Evolutionary conservation across 306 rosid genomes (phyloP).

Genomic region (Inga laurina): DNA sequence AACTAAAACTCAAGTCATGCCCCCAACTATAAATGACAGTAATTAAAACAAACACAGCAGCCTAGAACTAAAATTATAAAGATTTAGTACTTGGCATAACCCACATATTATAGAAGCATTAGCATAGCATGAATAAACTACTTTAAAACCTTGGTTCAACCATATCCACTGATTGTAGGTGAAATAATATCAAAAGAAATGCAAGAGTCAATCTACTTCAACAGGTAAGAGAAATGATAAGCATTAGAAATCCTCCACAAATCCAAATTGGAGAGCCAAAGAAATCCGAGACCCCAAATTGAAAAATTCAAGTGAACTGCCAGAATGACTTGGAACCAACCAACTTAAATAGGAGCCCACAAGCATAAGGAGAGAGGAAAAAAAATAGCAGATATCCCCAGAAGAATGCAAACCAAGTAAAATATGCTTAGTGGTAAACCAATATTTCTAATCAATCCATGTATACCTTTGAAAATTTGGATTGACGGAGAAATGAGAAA

Average conservation of each 20-base stretch:
- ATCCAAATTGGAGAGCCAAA: conserved; percentile 30
- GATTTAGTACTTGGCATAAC: conserved; percentile 5
- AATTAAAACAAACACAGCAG: not conserved
- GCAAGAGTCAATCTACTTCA: conserved; percentile 19
- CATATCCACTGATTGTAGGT: not conserved
- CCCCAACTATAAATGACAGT: not conserved
- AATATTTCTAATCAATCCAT: no score
- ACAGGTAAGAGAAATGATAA: conserved; percentile 33
- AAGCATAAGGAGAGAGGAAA: no score
- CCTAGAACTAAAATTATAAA: conserved; percentile 3
- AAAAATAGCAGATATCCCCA: not conserved
- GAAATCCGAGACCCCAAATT: conserved; percentile 26
- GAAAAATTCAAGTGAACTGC: conserved; percentile 22
- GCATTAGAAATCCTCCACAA: conserved; percentile 31
- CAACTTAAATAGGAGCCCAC: not conserved
- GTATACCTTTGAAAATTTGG: no score
- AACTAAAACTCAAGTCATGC: no score
- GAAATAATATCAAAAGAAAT: conserved; percentile 14
- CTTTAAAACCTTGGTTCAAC: conserved; percentile 15
- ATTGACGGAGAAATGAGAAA: no score
- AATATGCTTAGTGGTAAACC: no score
- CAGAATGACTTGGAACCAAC: conserved; percentile 23
- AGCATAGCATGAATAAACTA: conserved; percentile 23
- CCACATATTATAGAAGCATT: not conserved
- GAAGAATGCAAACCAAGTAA: no score